phyloP scores from a whole-genome alignment of 2,329 filamentous ascomycete genomes.

The Pseudogymnoascus sp. region DNA sequence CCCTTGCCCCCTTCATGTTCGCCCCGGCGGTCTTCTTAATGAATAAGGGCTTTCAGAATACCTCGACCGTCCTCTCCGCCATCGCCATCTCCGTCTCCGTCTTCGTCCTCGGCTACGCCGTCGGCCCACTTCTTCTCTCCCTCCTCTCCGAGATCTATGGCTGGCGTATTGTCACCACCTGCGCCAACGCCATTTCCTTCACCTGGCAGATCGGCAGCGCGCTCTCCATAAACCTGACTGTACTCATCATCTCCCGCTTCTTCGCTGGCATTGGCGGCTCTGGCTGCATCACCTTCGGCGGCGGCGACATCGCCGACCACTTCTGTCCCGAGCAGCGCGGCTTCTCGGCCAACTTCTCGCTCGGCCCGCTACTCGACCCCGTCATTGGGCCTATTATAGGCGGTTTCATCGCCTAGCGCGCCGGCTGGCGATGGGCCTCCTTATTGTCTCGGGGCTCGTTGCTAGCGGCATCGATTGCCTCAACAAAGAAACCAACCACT shows the following conservation, averaged over 20 bases:
- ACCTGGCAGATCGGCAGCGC: conserved; percentile 59
- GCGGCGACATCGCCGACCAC: conserved; percentile 38
- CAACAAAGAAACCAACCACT: conserved; percentile 42
- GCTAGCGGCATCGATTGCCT: conserved; percentile 33
- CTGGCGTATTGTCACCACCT: conserved; percentile 47
- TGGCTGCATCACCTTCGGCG: conserved; percentile 37
- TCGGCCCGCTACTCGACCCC: conserved; percentile 26
- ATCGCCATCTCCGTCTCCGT: conserved; percentile 32
- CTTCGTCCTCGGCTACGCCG: conserved; percentile 52
- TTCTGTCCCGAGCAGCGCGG: conserved; percentile 28
- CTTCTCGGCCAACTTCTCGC: conserved; percentile 22
- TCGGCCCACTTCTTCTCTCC: conserved; percentile 51
- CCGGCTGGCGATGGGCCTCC: conserved; percentile 44
- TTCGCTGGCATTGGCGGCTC: conserved; percentile 41
- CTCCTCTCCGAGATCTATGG: conserved; percentile 60
- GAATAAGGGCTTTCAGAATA: conserved; percentile 21
- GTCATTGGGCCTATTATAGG: conserved; percentile 26
- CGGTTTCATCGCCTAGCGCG: conserved; percentile 36
- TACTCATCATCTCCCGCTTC: conserved; percentile 41
- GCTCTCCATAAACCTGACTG: conserved; percentile 43
- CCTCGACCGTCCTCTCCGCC: conserved; percentile 17
- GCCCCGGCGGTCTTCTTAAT: conserved; percentile 33
- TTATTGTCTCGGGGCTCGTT: conserved; percentile 37
- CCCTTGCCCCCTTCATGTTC: conserved; percentile 37
- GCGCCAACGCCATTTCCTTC: conserved; percentile 53